Conservation (phyloP, 768 basidiomycete species). For the Phylloporus scabripes region DNA sequence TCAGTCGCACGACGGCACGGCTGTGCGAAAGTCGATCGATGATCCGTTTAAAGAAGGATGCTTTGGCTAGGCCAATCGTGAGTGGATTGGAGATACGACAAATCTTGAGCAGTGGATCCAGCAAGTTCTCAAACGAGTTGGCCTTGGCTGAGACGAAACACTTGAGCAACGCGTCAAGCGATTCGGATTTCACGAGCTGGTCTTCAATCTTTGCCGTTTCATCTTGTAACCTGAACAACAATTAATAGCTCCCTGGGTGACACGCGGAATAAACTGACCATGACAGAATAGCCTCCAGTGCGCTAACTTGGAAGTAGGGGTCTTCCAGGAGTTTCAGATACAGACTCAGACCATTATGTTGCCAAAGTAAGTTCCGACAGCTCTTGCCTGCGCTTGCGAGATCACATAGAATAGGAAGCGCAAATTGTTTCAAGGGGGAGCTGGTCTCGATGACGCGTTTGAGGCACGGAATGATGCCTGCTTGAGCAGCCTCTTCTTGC, state of each 20-base stretch:
- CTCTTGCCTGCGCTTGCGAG: conserved; percentile 93
- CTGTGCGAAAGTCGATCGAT: conserved; percentile 72
- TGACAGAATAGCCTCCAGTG: conserved; percentile 82
- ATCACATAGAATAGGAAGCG: conserved; percentile 94
- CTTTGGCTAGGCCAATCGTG: conserved; percentile 70
- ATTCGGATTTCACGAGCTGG: conserved; percentile 60
- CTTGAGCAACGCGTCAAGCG: conserved; percentile 63
- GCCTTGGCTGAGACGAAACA: conserved; percentile 85
- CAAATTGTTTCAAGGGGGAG: conserved; percentile 95
- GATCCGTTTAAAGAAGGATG: conserved; percentile 83
- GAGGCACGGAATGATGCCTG: conserved; percentile 89
- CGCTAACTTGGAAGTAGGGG: conserved; percentile 88
- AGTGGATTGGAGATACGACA: conserved; percentile 71
- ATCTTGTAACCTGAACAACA: conserved; percentile 75
- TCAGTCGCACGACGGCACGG: conserved; percentile 85
- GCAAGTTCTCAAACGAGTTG: conserved; percentile 85
- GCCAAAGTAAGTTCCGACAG: conserved; percentile 86
- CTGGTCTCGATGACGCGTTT: conserved; percentile 83
- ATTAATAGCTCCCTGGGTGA: conserved; percentile 1
- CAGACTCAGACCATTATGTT: conserved; percentile 82
- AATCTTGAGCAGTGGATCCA: conserved; percentile 91
- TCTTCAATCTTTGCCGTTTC: conserved; percentile 94
- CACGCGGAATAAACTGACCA: conserved; percentile 50
- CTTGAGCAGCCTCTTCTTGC: conserved; percentile 96
- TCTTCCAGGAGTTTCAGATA: conserved; percentile 77